Evolutionary conservation across 352 stramenopile genomes (phyloP).

Genomic region (Globisporangium barbulae): DNA sequence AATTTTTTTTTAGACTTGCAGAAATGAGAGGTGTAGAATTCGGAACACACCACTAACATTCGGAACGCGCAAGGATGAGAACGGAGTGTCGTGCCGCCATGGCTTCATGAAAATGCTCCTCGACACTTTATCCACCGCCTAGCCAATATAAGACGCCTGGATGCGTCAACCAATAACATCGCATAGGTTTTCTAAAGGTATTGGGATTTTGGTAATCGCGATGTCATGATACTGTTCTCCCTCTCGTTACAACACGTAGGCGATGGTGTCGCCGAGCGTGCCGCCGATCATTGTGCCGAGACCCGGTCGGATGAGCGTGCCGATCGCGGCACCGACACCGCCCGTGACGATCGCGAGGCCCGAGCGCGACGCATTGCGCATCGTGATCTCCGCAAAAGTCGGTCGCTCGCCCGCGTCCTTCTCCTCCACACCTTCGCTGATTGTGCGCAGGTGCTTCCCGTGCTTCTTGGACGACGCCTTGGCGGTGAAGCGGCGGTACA

Average conservation of each 20-base stretch:
- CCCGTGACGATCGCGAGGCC: conserved; percentile 64
- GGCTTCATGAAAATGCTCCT: background rate
- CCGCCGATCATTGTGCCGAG: conserved; percentile 77
- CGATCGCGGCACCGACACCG: conserved; percentile 60
- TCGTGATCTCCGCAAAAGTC: conserved; percentile 49
- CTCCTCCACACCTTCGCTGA: conserved; percentile 32
- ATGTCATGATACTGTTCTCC: background rate
- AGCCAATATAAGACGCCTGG: too few species aligned
- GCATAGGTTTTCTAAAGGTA: background rate
- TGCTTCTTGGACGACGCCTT: conserved; percentile 32
- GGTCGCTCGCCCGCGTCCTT: conserved; percentile 21
- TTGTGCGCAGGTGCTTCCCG: conserved; percentile 34
- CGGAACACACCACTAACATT: background rate
- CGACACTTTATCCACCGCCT: too few species aligned
- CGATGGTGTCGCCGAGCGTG: conserved; percentile 75
- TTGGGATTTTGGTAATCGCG: background rate
- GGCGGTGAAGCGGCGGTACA: conserved; percentile 57
- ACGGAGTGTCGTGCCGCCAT: too few species aligned
- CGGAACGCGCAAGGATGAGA: background rate
- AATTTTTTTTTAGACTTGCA: background rate
- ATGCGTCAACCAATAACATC: too few species aligned
- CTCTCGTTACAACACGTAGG: conserved; percentile 41
- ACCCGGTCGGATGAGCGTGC: conserved; percentile 67
- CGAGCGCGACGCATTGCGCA: conserved; percentile 61
- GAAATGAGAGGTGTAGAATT: background rate